phyloP scores from a whole-genome alignment of 192 early-diverging fungal species.

The Phlyctochytrium arcticum region DNA sequence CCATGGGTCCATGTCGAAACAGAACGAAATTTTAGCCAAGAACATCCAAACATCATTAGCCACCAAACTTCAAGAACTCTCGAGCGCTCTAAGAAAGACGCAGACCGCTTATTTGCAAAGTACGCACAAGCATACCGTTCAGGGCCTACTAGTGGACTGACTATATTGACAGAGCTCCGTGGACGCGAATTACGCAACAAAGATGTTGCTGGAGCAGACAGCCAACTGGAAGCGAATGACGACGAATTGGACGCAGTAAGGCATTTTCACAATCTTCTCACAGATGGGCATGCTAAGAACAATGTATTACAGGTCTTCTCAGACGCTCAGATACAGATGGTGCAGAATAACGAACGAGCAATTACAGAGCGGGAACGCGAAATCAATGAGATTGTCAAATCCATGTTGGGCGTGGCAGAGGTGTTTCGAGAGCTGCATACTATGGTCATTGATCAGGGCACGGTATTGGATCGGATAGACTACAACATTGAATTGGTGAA shows the following conservation, averaged over 20 bases:
- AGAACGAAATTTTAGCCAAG: slow-evolving; percentile 64
- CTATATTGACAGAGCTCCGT: slow-evolving; percentile 35
- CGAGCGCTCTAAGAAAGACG: slow-evolving; percentile 74
- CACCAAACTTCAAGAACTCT: slow-evolving; percentile 81
- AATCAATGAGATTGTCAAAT: slow-evolving; percentile 88
- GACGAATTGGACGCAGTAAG: slow-evolving; percentile 38
- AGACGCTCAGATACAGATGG: slow-evolving; percentile 72
- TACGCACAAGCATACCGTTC: slow-evolving; percentile 29
- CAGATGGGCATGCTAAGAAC: not conserved
- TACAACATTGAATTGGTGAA: slow-evolving; percentile 89
- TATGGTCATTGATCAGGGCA: slow-evolving; percentile 97
- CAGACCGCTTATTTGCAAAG: slow-evolving; percentile 88
- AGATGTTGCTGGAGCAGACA: slow-evolving; percentile 26
- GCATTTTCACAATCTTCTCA: not conserved
- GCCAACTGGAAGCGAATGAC: slow-evolving; percentile 33
- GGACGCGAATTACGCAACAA: slow-evolving; percentile 37
- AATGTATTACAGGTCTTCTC: slow-evolving; percentile 66
- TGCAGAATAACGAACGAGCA: slow-evolving; percentile 71
- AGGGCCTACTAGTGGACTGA: not conserved
- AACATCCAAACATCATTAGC: slow-evolving; percentile 92
- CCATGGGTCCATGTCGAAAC: slow-evolving; percentile 6
- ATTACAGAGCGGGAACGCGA: slow-evolving; percentile 87
- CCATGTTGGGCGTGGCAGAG: slow-evolving; percentile 81
- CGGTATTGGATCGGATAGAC: slow-evolving; percentile 94
- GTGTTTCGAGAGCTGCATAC: slow-evolving; percentile 92